Conservation (phyloP, 2,329 filamentous ascomycete species). For the Fonsecaea nubica region DNA sequence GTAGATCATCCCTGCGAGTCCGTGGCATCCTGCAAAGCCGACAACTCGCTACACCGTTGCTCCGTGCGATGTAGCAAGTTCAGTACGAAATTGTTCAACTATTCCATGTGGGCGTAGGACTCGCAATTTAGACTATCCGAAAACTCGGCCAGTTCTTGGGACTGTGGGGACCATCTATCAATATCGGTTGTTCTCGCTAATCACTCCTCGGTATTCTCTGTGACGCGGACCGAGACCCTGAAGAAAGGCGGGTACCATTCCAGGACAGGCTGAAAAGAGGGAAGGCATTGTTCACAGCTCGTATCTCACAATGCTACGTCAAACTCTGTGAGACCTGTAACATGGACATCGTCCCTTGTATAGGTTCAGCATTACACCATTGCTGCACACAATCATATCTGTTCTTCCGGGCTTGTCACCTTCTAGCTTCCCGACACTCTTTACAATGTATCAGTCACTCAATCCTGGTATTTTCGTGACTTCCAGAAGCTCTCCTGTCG, state of each 20-base stretch:
- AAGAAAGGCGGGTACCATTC: too few species aligned
- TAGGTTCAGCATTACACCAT: too few species aligned
- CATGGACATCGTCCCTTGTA: too few species aligned
- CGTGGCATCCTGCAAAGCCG: not conserved
- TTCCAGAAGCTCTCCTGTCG: conserved; percentile 26
- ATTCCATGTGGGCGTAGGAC: not conserved
- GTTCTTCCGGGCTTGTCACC: too few species aligned
- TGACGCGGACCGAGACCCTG: too few species aligned
- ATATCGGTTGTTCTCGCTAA: too few species aligned
- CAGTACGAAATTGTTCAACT: not conserved
- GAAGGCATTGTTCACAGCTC: too few species aligned
- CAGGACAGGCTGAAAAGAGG: too few species aligned
- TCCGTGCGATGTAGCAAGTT: not conserved
- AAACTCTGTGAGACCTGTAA: too few species aligned
- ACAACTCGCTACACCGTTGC: not conserved
- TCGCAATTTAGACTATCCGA: not conserved
- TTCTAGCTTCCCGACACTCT: not conserved
- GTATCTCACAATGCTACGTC: too few species aligned
- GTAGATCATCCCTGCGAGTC: not conserved
- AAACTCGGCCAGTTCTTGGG: not conserved
- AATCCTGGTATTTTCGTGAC: conserved; percentile 24
- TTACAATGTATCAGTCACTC: conserved; percentile 14
- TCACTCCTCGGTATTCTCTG: too few species aligned
- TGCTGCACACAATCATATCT: not conserved
- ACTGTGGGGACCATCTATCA: too few species aligned